Conservation (phyloP, 768 basidiomycete genomes). For the Lactarius quietus region DNA sequence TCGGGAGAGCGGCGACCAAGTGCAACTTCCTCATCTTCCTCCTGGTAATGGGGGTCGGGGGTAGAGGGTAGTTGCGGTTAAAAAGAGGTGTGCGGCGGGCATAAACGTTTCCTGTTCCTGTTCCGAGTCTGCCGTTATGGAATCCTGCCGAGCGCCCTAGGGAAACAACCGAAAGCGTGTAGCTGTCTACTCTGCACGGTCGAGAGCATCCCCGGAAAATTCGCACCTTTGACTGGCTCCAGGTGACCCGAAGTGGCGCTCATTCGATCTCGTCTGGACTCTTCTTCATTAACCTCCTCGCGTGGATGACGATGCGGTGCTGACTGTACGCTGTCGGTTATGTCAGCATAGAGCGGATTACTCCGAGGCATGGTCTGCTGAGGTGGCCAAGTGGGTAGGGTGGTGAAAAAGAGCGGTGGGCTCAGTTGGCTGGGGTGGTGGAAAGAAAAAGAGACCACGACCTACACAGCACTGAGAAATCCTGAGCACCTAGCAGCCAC, state of each 20-base stretch:
- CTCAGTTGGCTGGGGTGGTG: too few species aligned
- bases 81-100: background rate
- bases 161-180: background rate
- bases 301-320: background rate
- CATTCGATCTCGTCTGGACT: background rate
- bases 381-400: background rate
- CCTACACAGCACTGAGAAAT: too few species aligned
- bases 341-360: background rate
- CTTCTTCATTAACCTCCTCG: background rate
- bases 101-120: background rate
- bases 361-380: background rate
- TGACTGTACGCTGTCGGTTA: background rate
- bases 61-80: background rate
- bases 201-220: background rate
- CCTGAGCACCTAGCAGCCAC: background rate
- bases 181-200: background rate
- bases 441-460: background rate
- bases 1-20: background rate
- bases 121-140: background rate
- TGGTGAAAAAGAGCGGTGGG: background rate
- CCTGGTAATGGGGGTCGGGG: background rate
- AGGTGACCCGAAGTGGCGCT: background rate
- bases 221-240: background rate
- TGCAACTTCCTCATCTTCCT: background rate
- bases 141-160: background rate